Base-by-base conservation (phyloP, 2,329 filamentous ascomycete species). In the Stagonosporopsis cucurbitacearum region DNA sequence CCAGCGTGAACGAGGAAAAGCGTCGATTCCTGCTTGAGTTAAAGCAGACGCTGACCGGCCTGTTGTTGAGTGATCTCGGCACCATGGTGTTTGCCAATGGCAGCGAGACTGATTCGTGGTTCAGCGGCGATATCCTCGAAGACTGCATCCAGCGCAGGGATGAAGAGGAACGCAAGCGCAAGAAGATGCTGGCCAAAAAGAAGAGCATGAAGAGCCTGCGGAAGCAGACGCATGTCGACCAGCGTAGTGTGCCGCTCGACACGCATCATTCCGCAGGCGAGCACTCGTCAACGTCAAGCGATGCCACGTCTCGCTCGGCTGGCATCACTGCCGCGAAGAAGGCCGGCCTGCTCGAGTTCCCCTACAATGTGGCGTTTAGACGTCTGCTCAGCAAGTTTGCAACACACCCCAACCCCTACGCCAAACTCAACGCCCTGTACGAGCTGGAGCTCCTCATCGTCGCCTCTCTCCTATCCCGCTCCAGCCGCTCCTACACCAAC, bases 51-150 rank as follows among this genome's bases (percentile, higher is more conserved):
- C 78, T 98, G 35, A 94, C 89, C 1, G 93, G 92, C 61, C 81
- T 99, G 17, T 78, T 98, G 2, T 79, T 98, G 23, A 98, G 94
- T 45, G 95, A 99, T 72, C 81, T 98, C 4, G 92, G 93, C 6
- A 92, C 88, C 36, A 85, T 91, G 26, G 88, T 97, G 1, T 95
- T 96, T 74, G 86, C 88, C n/a, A 86, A 85, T 46, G 95, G 95
- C 3, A 96, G 92, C 37, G 95, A 99, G 78, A 98, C 94, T 0
- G 95, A 98, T 73, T 82, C 82, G 3, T 97, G 94, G 89, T 95
- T 97, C 64, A 77, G 78, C 43, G 82, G 85, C 48, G 84, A 85
- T 13, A 74, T 92, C 12, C 76, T 78, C 3, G 75, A 78, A 43
- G 77, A 79, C 48, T 78, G 75, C 58, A 71, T 78, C 22, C 68